A percentile compares a stretch with the other conserved stretches of the same genome.
Evolutionary conservation across 2,329 filamentous ascomycete genomes (phyloP).

Genomic region (Penicillium digitatum): DNA sequence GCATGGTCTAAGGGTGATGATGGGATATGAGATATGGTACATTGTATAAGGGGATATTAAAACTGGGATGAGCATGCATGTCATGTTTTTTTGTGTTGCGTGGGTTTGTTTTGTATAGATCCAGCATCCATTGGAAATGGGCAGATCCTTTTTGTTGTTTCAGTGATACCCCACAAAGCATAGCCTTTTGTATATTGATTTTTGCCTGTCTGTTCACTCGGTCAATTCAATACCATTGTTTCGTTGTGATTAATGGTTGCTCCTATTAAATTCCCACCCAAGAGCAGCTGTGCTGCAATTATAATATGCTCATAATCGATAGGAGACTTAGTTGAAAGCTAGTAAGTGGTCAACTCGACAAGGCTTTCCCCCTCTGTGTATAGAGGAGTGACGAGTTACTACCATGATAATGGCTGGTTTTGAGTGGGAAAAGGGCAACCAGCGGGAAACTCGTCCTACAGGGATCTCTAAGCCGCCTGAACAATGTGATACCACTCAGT

Average conservation of each 20-base stretch:
- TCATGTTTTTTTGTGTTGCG: background rate
- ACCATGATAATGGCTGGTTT: background rate
- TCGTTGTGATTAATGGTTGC: background rate
- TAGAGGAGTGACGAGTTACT: background rate
- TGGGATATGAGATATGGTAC: background rate
- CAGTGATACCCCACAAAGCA: background rate
- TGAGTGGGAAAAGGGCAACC: background rate
- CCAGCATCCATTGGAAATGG: background rate
- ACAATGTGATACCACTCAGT: background rate
- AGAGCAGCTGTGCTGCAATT: background rate
- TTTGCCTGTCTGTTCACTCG: background rate
- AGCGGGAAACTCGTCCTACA: background rate
- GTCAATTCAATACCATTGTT: background rate
- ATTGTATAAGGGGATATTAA: conserved; percentile 2
- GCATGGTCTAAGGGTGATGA: background rate
- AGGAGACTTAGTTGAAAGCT: background rate
- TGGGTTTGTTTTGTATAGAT: background rate
- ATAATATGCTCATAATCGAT: background rate
- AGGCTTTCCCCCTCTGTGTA: background rate
- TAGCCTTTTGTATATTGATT: background rate
- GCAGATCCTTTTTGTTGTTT: background rate
- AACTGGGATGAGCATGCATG: background rate
- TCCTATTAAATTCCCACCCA: background rate
- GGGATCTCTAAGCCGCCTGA: background rate
- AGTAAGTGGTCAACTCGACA: background rate